Evolutionary conservation across 192 early-diverging fungal genomes (phyloP).

Genomic region (Coemansia sp.): DNA sequence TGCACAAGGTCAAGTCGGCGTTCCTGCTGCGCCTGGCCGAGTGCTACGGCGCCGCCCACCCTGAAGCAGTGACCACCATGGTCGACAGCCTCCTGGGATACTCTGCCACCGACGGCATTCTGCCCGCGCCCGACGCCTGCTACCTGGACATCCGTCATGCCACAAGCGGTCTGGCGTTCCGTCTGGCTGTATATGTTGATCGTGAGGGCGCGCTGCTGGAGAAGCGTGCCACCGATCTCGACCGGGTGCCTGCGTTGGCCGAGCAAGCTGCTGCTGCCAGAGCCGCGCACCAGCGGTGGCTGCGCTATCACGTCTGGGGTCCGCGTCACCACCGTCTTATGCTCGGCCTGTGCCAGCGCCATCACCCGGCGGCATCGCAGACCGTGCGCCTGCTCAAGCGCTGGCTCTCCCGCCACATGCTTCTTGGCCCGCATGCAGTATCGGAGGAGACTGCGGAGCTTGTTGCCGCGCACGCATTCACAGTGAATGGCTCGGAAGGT

Average conservation of each 20-base stretch:
- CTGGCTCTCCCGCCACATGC: conserved; percentile 83
- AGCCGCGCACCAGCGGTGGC: conserved; percentile 29
- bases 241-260: conserved; percentile 33
- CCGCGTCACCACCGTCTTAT: conserved; percentile 55
- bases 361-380: conserved; percentile 67
- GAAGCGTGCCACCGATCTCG: conserved; percentile 46
- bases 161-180: conserved; percentile 71
- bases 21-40: conserved; percentile 80
- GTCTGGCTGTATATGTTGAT: conserved; percentile 73
- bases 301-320: conserved; percentile 28
- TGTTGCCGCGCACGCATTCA: conserved; percentile 69
- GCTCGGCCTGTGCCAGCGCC: conserved; percentile 72
- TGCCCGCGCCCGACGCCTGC: conserved; percentile 38
- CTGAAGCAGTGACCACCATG: conserved; percentile 40
- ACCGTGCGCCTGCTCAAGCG: conserved; percentile 88
- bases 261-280: conserved; percentile 57
- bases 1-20: conserved; percentile 89
- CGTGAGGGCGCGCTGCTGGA: conserved; percentile 67
- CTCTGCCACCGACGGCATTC: conserved; percentile 55
- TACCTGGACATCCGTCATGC: conserved; percentile 73
- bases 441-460: conserved; percentile 79
- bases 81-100: conserved; percentile 55
- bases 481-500: conserved; percentile 49
- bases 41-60: conserved; percentile 44
- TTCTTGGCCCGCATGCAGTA: conserved; percentile 61